A percentile compares a stretch with the other conserved stretches of the same genome.
phyloP scores from a whole-genome alignment of 1,139 yeast species.

The Saccharomycopsis crataegensis region DNA sequence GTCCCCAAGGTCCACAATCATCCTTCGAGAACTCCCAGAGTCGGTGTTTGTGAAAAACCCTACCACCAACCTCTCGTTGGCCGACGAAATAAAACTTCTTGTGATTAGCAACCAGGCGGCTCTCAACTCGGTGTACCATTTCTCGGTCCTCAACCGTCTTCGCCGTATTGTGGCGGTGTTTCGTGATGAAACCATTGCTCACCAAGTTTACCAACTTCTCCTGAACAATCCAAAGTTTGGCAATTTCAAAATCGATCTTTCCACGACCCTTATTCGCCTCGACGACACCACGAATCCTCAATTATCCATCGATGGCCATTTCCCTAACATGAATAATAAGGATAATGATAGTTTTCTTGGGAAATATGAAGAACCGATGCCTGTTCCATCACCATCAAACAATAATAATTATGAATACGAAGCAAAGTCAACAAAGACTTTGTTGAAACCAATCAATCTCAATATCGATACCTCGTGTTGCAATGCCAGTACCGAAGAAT shows the following conservation, averaged over 20 bases:
- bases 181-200: slow-evolving; percentile 6
- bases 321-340: not conserved
- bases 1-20: slow-evolving; percentile 15
- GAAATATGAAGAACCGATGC: slow-evolving; percentile 15
- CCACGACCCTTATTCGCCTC: slow-evolving; percentile 8
- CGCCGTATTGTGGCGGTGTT: slow-evolving; percentile 14
- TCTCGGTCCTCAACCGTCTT: slow-evolving; percentile 3
- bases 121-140: slow-evolving; percentile 2
- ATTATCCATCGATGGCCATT: slow-evolving; percentile 1
- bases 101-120: slow-evolving; percentile 5
- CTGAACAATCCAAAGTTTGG: slow-evolving; percentile 1
- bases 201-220: not conserved
- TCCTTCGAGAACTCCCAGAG: slow-evolving; percentile 6
- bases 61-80: slow-evolving; percentile 6
- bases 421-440: slow-evolving; percentile 3
- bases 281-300: not conserved
- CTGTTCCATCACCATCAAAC: not conserved
- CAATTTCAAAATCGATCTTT: not conserved
- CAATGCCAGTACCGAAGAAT: not conserved
- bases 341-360: slow-evolving; percentile 4
- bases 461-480: slow-evolving; percentile 6
- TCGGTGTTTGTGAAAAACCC: slow-evolving; percentile 5
- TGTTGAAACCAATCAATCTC: slow-evolving; percentile 9
- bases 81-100: slow-evolving; percentile 16
- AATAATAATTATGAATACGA: not conserved